Evolutionary conservation across 2,329 filamentous ascomycete genomes (phyloP), one percentile per base, ranked within the genome.

Genomic region (Fusarium subglutinans): DNA sequence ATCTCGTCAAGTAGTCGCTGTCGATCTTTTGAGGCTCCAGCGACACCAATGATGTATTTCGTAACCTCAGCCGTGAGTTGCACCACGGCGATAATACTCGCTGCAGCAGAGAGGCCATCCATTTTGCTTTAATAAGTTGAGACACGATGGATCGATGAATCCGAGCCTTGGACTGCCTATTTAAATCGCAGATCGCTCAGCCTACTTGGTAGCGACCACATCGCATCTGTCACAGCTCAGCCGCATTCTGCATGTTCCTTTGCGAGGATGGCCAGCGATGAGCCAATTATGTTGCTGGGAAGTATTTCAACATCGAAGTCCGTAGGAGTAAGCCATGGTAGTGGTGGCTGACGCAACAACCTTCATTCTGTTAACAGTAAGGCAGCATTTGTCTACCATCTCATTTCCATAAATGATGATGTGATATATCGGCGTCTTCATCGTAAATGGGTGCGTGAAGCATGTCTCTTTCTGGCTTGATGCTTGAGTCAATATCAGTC

Each of bases 11-110:
- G 72, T 10, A 77, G 63, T 10, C 64, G 33, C n/a, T 45, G 70
- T 22, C 73, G 62, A 22, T 72, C 70, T 17, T 73, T 65, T 15
- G 60, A 53, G 2, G 73, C 69, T 28, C 76, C 74, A 22, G 54
- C 30, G 12, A 71, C 67, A 12, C 45, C n/a, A 22, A 53, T 37
- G 28, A 47, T 74, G n/a, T 74, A 77, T 33, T 68, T 50, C 50
- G 74, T 57, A 12, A 78, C 74, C 33, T 72, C 53, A 10, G 63
- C 45, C 3, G 66, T 71, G 1, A 78, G 53, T 41, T 78, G 64
- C 33, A 78, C n/a, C 18, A 79, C 57, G 17, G 75, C 74, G 35
- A 76, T 74, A 50, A 78, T 59, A 54, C 70, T 77, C 6, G 77
- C 65, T 10, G 72, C 53, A 17, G 63, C 45, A 30, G 35, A 50